Evolutionary conservation across 1,139 yeast genomes (phyloP).

Genomic region (Taphrina communis): DNA sequence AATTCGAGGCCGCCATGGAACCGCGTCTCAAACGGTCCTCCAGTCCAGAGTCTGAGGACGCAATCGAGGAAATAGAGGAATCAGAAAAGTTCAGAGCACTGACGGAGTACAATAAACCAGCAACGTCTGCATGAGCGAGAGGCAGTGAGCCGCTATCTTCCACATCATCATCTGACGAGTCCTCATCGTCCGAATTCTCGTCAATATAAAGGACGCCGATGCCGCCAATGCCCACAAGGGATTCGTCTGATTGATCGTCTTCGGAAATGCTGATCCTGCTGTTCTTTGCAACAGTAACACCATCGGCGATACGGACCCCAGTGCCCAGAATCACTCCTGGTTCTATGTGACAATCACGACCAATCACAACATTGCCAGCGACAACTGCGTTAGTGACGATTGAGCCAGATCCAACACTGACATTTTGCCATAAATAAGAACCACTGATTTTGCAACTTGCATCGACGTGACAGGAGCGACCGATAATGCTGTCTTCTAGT

Average conservation of each 20-base stretch:
- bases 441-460: constrained; percentile 70
- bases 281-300: constrained; percentile 46
- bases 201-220: constrained; percentile 64
- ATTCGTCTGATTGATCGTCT: constrained; percentile 48
- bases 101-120: constrained; percentile 62
- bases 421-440: constrained; percentile 87
- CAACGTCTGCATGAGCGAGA: constrained; percentile 44
- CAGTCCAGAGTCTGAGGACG: constrained; percentile 47
- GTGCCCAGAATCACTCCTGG: constrained; percentile 85
- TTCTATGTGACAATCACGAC: constrained; percentile 59
- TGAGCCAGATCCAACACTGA: constrained; percentile 69
- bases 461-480: constrained; percentile 84
- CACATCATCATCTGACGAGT: constrained; percentile 53
- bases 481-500: constrained; percentile 74
- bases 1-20: constrained; percentile 44
- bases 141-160: constrained; percentile 50
- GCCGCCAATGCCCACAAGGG: constrained; percentile 52
- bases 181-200: constrained; percentile 62
- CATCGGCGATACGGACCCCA: constrained; percentile 67
- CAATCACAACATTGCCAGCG: constrained; percentile 67
- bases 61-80: constrained; percentile 68
- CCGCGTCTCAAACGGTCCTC: constrained; percentile 30
- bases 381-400: constrained; percentile 67
- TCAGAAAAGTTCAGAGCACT: constrained; percentile 75
- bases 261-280: constrained; percentile 46